Evolutionary conservation across 257 asterid species (phyloP), one percentile per base, ranked within the genome.

Genomic region (Leonotis leonurus): DNA sequence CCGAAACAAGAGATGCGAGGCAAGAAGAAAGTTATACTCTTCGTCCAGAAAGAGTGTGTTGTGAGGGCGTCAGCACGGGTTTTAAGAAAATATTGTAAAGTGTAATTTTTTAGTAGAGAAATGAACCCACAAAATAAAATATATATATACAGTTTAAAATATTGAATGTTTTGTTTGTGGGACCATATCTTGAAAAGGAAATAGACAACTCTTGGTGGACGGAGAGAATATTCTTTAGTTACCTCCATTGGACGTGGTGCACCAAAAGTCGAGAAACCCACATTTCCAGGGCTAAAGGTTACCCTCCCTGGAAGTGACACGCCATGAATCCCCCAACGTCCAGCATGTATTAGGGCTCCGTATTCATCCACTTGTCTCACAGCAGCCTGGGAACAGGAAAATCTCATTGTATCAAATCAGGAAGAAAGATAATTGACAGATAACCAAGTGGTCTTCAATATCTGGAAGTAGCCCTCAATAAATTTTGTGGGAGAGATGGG

Each of bases 241-340:
- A 89, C 99, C 94, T 86, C 91, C 94, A 84, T 80, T 3, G 96
- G 99, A 71, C 99, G 89, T 26, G 97, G 84, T 63, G 97, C 93
- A 68, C 99, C 99, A 74, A 92, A 92, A 43, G 96, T 89, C 32
- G 82, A 54, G 71, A 89, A 89, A 26, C 99, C 99, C 39, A 83
- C 88, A 80, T 92, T 92, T 64, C 99, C 99, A 41, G 99, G 99
- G 45, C 97, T 90, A 80, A 89, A 92, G 17, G 99, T 92, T 56
- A 86, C 96, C 77, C 97, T 92, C 75, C 99, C 99, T 36, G 99
- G 99, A 74, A 92, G 88, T 21, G 97, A 86, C 70, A 89, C 81
- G 21, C 99, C 99, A 43, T 81, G 89, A 69, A 86, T 62, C 54
- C 97, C 99, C 99, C 99, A 92, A 50, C 97, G 85, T 75, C 99